These are phyloP conservation scores for Agrocybe praecox DNA, from an alignment of 768 basidiomycete species.

Conservation along the genomic window DNA sequence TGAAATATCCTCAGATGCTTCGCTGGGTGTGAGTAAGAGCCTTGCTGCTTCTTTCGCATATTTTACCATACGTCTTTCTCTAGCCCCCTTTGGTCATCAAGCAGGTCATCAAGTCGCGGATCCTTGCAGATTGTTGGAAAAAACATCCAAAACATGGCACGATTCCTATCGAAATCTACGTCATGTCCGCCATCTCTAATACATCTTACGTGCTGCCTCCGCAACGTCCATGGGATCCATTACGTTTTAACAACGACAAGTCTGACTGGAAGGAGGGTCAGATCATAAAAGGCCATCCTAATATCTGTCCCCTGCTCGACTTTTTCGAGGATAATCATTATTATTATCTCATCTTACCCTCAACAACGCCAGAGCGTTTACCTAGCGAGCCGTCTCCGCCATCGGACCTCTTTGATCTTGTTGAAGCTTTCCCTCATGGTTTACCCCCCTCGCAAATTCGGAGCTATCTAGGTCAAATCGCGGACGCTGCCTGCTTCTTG, in stretches of 20 bases:
- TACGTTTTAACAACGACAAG: constrained; percentile 38
- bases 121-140: constrained; percentile 99
- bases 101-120: constrained; percentile 97
- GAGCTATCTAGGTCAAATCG: constrained; percentile 90
- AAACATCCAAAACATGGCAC: constrained; percentile 93
- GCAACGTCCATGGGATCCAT: constrained; percentile 84
- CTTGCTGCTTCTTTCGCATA: constrained; percentile 12
- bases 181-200: constrained; percentile 88
- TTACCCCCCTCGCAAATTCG: constrained; percentile 74
- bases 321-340: constrained; percentile 97
- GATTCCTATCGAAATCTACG: constrained; percentile 97
- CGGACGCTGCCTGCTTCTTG: constrained; percentile 87
- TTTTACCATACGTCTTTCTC: constrained; percentile 21
- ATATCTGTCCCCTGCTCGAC: constrained; percentile 91
- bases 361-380: constrained; percentile 59
- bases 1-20: constrained; percentile 73
- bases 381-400: constrained; percentile 57
- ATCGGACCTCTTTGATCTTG: constrained; percentile 93
- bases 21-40: constrained; percentile 72
- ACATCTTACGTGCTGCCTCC: constrained; percentile 79
- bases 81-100: constrained; percentile 94
- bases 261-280: constrained; percentile 70
- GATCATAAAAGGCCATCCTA: constrained; percentile 86
- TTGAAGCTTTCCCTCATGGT: constrained; percentile 87
- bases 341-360: constrained; percentile 92